These are phyloP conservation scores for Madurella fahalii DNA, from an alignment of 2,329 filamentous ascomycete genomes.

Conservation along the genomic window DNA sequence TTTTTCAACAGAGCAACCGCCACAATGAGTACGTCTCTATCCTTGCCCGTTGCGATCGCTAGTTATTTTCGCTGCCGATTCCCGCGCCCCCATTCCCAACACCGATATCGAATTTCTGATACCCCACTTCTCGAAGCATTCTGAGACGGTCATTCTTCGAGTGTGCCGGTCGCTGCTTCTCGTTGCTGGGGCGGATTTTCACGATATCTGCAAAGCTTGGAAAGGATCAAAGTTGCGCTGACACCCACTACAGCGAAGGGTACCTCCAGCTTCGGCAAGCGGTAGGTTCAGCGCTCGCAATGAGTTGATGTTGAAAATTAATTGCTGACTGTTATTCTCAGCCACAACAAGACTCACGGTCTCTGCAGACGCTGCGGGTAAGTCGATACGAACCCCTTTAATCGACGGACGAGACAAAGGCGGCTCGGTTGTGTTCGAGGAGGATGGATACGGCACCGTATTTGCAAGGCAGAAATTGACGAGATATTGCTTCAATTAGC, in stretches of 20 bases:
- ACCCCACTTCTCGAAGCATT: conserved; percentile 13
- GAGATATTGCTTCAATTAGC: conserved; percentile 36
- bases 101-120: neutral
- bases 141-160: conserved; percentile 1
- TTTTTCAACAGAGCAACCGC: conserved; percentile 35
- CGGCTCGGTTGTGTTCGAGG: conserved; percentile 7
- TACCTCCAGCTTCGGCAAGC: conserved; percentile 55
- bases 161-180: neutral
- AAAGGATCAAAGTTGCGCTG: conserved; percentile 25
- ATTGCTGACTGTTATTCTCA: conserved; percentile 32
- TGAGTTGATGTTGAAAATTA: conserved; percentile 1
- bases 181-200: neutral
- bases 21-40: conserved; percentile 54
- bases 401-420: conserved; percentile 2
- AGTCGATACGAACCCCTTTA: conserved; percentile 43
- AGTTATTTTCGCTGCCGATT: conserved; percentile 4
- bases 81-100: neutral
- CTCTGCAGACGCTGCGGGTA: conserved; percentile 96
- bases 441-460: conserved; percentile 9
- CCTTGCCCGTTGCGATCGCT: conserved; percentile 11
- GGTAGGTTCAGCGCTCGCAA: conserved; percentile 22
- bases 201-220: neutral
- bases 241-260: conserved; percentile 46
- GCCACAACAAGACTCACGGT: conserved; percentile 98
- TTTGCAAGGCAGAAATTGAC: conserved; percentile 22